Percentiles rank a stretch among this genome's conserved stretches.
These are phyloP conservation scores for Boletales sp. DNA, from an alignment of 768 basidiomycete genomes.

Conservation along the genomic window DNA sequence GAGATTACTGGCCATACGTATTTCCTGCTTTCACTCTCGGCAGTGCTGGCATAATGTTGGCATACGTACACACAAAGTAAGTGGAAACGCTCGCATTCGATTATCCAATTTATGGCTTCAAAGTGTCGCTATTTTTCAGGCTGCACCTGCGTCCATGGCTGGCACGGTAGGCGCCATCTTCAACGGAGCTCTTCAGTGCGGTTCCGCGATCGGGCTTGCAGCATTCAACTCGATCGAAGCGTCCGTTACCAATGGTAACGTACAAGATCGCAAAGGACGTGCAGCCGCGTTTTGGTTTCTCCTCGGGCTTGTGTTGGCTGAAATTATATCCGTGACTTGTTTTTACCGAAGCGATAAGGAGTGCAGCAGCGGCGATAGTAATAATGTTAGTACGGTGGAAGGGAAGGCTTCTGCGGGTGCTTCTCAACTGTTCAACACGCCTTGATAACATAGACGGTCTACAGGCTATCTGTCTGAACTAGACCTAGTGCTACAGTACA, in stretches of 20 bases:
- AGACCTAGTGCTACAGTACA: too few species aligned
- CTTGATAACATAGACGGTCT: too few species aligned
- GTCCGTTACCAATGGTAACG: conserved; percentile 36
- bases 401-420: too few species aligned
- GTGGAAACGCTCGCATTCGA: conserved; percentile 10
- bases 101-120: background rate
- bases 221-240: conserved; percentile 47
- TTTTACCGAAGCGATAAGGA: conserved; percentile 27
- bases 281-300: conserved; percentile 45
- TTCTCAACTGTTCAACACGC: too few species aligned
- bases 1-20: conserved; percentile 43
- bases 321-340: conserved; percentile 29
- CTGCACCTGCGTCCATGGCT: conserved; percentile 44
- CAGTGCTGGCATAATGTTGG: conserved; percentile 42
- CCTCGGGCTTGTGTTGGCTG: conserved; percentile 33
- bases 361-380: too few species aligned
- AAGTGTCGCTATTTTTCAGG: conserved; percentile 51
- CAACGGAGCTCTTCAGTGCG: conserved; percentile 51
- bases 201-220: conserved; percentile 49
- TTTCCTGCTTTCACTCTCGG: conserved; percentile 52
- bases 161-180: conserved; percentile 56
- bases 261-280: conserved; percentile 36
- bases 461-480: too few species aligned
- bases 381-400: too few species aligned
- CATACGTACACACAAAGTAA: conserved; percentile 48